Evolutionary conservation across 2,329 filamentous ascomycete species (phyloP).

Genomic region (Diaporthe velutina): DNA sequence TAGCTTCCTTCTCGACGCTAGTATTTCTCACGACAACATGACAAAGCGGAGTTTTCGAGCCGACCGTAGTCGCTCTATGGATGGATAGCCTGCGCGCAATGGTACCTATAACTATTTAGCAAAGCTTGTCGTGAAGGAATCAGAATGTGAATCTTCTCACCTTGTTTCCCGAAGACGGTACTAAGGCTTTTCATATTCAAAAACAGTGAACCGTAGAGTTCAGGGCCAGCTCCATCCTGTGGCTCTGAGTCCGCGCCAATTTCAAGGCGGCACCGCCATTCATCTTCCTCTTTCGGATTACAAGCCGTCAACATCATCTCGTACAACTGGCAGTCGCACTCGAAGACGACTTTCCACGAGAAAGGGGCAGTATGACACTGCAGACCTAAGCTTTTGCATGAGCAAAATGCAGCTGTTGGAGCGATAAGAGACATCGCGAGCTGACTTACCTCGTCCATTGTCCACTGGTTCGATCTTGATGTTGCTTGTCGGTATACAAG

Average conservation of each 20-base stretch:
- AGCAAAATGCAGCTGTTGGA: not conserved
- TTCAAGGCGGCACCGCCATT: slow-evolving; percentile 81
- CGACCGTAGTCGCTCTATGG: slow-evolving; percentile 81
- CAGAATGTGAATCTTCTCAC: slow-evolving; percentile 52
- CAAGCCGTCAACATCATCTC: slow-evolving; percentile 92
- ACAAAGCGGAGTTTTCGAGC: slow-evolving; percentile 74
- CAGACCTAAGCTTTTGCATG: slow-evolving; percentile 67
- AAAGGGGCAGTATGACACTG: slow-evolving; percentile 89
- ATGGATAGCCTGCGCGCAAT: slow-evolving; percentile 80
- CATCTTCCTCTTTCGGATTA: slow-evolving; percentile 80
- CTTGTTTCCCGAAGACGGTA: slow-evolving; percentile 79
- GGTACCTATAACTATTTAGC: slow-evolving; percentile 58
- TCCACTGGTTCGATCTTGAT: slow-evolving; percentile 78
- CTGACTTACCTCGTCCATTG: slow-evolving; percentile 76
- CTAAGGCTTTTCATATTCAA: slow-evolving; percentile 82
- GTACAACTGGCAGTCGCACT: slow-evolving; percentile 80
- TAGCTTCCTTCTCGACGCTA: slow-evolving; percentile 71
- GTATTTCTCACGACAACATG: slow-evolving; percentile 93
- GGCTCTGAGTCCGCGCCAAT: slow-evolving; percentile 52
- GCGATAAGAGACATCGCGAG: slow-evolving; percentile 40
- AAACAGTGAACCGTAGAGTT: slow-evolving; percentile 70
- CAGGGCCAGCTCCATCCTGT: slow-evolving; percentile 58
- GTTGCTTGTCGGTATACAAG: slow-evolving; percentile 77
- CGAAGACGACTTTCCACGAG: slow-evolving; percentile 93
- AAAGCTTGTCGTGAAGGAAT: slow-evolving; percentile 6